Conservation (phyloP, 495 filamentous ascomycete genomes). For the Trichoderma orchidacearum region DNA sequence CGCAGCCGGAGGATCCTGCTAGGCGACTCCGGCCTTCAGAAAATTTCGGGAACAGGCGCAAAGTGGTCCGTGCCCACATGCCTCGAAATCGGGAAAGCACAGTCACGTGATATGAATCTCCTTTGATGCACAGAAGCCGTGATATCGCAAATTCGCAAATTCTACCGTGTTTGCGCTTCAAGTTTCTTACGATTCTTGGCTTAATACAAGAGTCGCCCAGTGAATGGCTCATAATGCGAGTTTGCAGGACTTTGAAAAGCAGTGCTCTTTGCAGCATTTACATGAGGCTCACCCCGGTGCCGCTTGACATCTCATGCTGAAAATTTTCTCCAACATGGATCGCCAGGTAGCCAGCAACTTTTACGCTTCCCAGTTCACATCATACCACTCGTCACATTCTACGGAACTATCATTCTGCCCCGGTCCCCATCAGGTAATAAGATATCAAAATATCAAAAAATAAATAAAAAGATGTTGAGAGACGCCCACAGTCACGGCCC, state of each 20-base stretch:
- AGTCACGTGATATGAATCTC: background rate
- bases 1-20: conserved; percentile 1
- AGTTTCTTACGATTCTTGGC: too few relatives aligned
- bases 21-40: background rate
- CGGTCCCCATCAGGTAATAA: background rate
- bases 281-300: too few relatives aligned
- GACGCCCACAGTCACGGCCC: conserved; percentile 19
- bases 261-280: too few relatives aligned
- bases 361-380: background rate
- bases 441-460: background rate
- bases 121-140: conserved; percentile 12
- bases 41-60: conserved; percentile 1
- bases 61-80: background rate
- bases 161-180: too few relatives aligned
- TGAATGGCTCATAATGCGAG: too few relatives aligned
- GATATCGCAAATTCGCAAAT: background rate
- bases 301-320: too few relatives aligned
- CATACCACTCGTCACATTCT: background rate
- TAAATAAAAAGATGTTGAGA: conserved; percentile 14
- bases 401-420: background rate
- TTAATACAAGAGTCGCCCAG: too few relatives aligned
- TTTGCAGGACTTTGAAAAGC: too few relatives aligned
- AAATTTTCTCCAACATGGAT: too few relatives aligned
- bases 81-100: background rate
- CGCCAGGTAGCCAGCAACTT: background rate